phyloP scores from a whole-genome alignment of 805 yeast genomes.

The Cyberlindnera misumaiensis region DNA sequence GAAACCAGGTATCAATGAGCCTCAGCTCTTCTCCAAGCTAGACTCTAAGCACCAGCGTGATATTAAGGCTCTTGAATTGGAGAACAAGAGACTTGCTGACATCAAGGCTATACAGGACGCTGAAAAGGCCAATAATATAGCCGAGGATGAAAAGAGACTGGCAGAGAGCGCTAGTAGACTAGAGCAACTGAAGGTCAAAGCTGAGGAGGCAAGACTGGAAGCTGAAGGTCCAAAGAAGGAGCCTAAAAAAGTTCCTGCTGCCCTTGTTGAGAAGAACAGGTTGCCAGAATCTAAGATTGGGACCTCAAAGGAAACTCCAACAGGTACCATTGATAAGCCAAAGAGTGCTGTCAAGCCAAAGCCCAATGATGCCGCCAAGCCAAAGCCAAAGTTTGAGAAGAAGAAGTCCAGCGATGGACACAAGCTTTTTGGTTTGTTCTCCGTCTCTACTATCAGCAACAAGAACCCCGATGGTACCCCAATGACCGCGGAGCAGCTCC shows the following conservation, averaged over 20 bases:
- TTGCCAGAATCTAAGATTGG: constrained; percentile 1
- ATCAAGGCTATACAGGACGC: constrained; percentile 12
- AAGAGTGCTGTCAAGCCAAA: constrained; percentile 3
- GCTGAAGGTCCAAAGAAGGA: constrained; percentile 12
- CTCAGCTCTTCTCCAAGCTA: constrained; percentile 11
- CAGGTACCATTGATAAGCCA: constrained; percentile 4
- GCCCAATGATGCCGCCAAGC: constrained; percentile 1
- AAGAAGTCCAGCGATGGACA: constrained; percentile 3
- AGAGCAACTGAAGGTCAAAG: constrained; percentile 10
- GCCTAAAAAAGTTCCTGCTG: constrained; percentile 1
- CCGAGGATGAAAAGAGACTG: constrained; percentile 5
- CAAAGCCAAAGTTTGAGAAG: constrained; percentile 3
- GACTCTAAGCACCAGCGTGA: constrained; percentile 14
- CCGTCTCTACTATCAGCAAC: constrained; percentile 5
- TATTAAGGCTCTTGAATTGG: constrained; percentile 10
- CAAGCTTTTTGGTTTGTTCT: constrained; percentile 11
- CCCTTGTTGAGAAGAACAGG: background rate
- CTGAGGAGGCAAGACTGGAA: constrained; percentile 9
- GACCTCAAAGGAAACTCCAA: background rate
- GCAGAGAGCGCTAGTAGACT: constrained; percentile 8
- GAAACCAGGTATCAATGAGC: constrained; percentile 4
- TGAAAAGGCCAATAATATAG: constrained; percentile 5
- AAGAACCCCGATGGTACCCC: constrained; percentile 11
- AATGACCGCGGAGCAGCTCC: constrained; percentile 17
- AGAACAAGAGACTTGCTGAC: constrained; percentile 8